Conservation (phyloP, 345 rosid genomes). For the Hibiscus trionum region DNA sequence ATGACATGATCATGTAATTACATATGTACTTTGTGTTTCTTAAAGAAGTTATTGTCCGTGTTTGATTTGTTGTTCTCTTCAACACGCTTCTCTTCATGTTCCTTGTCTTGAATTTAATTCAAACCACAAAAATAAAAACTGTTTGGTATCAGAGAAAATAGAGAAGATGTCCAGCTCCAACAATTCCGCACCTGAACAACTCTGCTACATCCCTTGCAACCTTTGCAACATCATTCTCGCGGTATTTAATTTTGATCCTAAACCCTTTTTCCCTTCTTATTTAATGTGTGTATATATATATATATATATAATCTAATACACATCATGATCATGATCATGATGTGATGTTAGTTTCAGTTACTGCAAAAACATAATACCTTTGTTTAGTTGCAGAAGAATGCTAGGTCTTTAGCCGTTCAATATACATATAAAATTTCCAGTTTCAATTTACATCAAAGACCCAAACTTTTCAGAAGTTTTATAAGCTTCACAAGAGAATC, state of each 20-base stretch:
- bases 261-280: background rate
- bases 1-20: background rate
- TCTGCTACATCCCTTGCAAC: slow-evolving; percentile 53
- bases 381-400: background rate
- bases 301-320: background rate
- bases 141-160: background rate
- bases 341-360: background rate
- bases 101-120: background rate
- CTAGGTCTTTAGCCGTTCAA: background rate
- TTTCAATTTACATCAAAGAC: background rate
- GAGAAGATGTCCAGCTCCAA: slow-evolving; percentile 14
- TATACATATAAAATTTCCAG: background rate
- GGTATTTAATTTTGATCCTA: slow-evolving; percentile 21
- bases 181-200: slow-evolving; percentile 26
- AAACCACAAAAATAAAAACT: background rate
- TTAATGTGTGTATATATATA: background rate
- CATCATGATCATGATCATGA: background rate
- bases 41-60: background rate
- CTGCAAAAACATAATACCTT: background rate
- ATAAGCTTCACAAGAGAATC: background rate
- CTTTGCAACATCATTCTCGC: slow-evolving; percentile 44
- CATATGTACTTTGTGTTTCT: background rate
- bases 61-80: background rate
- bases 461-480: background rate
- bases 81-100: background rate